Base-by-base conservation (phyloP, 192 early-diverging fungal species). In the Spizellomyces sp. region DNA sequence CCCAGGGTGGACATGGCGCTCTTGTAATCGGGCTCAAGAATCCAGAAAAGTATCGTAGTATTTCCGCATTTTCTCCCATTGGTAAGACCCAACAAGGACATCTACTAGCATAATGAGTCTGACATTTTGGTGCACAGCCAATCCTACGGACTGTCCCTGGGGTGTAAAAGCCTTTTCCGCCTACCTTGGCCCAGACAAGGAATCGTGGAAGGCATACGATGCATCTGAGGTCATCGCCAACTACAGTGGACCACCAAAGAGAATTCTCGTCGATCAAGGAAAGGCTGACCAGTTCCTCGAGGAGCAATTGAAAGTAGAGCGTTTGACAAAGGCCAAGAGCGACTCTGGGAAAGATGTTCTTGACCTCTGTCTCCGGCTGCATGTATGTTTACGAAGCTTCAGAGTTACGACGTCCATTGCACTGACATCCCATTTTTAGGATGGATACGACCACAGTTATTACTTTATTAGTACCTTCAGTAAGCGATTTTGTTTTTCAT, bases 1-100 rank as follows among this genome's bases (percentile, higher is more conserved):
- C n/a, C 9, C 71, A 84, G 87, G 95, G 95, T 36, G 95, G 95
- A 21, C 95, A 96, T 76, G 95, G 95, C 58, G 95, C 95, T 10
- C 82, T 96, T 22, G 77, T 90, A 9, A 82, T 88, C 36, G 89
- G 86, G 8, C 70, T 96, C 57, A 90, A 89, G 77, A 92, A 92
- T 66, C 85, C 86, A 6, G 80, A 75, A n/a, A 64, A 80, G 46
- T 96, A 88, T 83, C 85, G 85, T 71, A 83, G 84, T 48, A 87
- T 88, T 36, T 93, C 92, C 0, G 93, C 90, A 0, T 93, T 96
- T 79, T 82, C 93, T 6, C 94, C 95, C 41, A 94, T 96, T 64
- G 86, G 79, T 77, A 60, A 14, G 65, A 54, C 17, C 50, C 27
- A 4, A 4, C 14, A 61, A 17, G n/a, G n/a, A 15, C 15, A 64